These are phyloP conservation scores for Metschnikowia gelsemii DNA, from an alignment of 805 yeast genomes.

Conservation along the genomic window DNA sequence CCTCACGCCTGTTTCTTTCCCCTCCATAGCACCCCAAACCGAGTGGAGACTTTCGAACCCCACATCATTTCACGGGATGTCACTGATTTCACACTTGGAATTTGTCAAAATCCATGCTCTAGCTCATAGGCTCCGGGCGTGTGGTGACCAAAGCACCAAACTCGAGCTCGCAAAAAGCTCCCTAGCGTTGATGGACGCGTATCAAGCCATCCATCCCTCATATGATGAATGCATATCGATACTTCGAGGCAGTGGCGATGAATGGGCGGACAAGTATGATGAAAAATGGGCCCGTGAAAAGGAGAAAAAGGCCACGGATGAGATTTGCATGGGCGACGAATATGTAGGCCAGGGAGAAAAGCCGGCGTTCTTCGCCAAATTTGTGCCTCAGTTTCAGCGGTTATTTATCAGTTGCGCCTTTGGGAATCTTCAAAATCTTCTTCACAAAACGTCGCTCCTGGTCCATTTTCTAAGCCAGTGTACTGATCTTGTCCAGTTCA, in stretches of 20 bases:
- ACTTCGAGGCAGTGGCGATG: neutral
- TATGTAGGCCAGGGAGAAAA: constrained; percentile 13
- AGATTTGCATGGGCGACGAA: constrained; percentile 10
- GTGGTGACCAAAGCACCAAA: constrained; percentile 3
- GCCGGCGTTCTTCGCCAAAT: constrained; percentile 7
- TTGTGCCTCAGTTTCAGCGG: constrained; percentile 10
- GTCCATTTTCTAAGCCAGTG: constrained; percentile 30
- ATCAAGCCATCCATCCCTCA: constrained; percentile 24
- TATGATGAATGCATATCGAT: constrained; percentile 5
- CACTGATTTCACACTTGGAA: constrained; percentile 1
- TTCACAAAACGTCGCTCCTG: constrained; percentile 19
- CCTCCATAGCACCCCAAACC: no score
- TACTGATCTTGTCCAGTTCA: constrained; percentile 20
- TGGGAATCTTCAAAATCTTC: constrained; percentile 19
- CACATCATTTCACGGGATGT: no score
- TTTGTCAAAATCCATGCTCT: constrained; percentile 16
- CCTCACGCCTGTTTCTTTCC: no score
- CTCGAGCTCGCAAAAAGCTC: constrained; percentile 10
- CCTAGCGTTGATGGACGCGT: constrained; percentile 26
- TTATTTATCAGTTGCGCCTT: constrained; percentile 23
- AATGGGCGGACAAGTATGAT: constrained; percentile 5
- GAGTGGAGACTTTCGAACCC: no score
- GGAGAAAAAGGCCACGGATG: constrained; percentile 1
- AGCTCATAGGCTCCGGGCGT: constrained; percentile 10
- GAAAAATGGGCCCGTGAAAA: constrained; percentile 13